Evolutionary conservation across 2,329 filamentous ascomycete genomes (phyloP), one percentile per base, ranked within the genome.

Genomic region (Ustulina deusta): DNA sequence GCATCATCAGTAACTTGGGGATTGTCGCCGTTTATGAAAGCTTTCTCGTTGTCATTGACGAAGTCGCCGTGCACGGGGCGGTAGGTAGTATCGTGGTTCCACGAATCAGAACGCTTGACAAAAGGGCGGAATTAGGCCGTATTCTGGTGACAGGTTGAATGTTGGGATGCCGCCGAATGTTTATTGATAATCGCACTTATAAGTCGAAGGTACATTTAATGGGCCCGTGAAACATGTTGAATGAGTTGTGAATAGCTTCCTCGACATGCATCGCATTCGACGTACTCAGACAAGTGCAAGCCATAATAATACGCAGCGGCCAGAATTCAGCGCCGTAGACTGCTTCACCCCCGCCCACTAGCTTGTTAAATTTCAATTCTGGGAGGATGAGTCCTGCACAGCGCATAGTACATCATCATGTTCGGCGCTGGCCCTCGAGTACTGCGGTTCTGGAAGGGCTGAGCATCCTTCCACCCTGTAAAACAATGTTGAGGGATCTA

Each of bases 11-110:
- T 22, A 2, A 55, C 40, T 7, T 54, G 10, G 20, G 2, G 22
- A 17, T 15, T n/a, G 15, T 11, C 6, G 15, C 22, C n/a, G 25
- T 9, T 20, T 57, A 57, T 57, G 9, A 55, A 56, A 1, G 32
- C 40, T n/a, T 57, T 55, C 27, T 61, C 22, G 29, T 9, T 10
- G 34, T 61, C 58, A 20, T 32, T n/a, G 42, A 44, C 22, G 42
- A 44, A 15, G 6, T 44, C 38, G 6, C 56, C 29, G 40, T 25
- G 9, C 1, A 58, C 11, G n/a, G 61, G 11, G 34, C 38, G 11
- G 15, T 61, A 65, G 25, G 46, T 60, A 15, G 20, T 40, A 5
- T 55, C 38, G 36, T 32, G 29, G 7, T 32, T 32, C 29, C 29
- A 32, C 3, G 29, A 32, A 4, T 32, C 29, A 7, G n/a, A n/a